phyloP scores from a whole-genome alignment of 805 yeast species.

The Ogataea salicorniae region DNA sequence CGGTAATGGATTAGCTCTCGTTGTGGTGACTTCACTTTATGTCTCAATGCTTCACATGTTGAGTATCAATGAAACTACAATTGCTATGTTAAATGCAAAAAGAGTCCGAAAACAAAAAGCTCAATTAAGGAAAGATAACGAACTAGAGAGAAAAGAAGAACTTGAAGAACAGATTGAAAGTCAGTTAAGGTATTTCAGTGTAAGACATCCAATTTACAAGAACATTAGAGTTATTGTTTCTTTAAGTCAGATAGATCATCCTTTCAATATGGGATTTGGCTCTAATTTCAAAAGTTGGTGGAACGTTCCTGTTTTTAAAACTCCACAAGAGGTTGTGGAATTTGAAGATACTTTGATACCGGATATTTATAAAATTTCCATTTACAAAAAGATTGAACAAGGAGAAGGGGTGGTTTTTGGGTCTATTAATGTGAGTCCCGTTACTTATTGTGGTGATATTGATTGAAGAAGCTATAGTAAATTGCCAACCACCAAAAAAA shows the following conservation, averaged over 20 bases:
- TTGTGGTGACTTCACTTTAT: constrained; percentile 37
- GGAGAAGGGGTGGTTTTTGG: constrained; percentile 28
- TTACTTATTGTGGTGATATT: not conserved
- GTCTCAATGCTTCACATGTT: constrained; percentile 41
- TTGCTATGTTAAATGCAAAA: constrained; percentile 37
- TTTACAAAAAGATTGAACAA: constrained; percentile 20
- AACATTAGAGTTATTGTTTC: constrained; percentile 35
- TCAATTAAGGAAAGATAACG: constrained; percentile 17
- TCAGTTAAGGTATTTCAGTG: constrained; percentile 38
- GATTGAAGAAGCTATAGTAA: too few relatives aligned
- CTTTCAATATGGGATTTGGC: constrained; percentile 35
- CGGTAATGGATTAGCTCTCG: constrained; percentile 38
- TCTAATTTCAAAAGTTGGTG: constrained; percentile 33
- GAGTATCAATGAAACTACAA: constrained; percentile 44
- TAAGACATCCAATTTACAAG: constrained; percentile 30
- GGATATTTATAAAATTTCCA: constrained; percentile 16
- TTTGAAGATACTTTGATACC: constrained; percentile 26
- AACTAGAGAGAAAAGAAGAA: constrained; percentile 14
- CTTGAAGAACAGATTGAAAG: constrained; percentile 15
- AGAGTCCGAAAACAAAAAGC: constrained; percentile 8
- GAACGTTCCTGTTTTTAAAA: constrained; percentile 6
- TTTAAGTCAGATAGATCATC: constrained; percentile 28
- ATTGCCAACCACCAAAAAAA: too few relatives aligned
- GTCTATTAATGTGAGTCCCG: constrained; percentile 4
- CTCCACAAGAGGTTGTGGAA: constrained; percentile 17